phyloP scores from a whole-genome alignment of 225 moss, liverwort and hornwort species.

The Marchantia paleacea region DNA sequence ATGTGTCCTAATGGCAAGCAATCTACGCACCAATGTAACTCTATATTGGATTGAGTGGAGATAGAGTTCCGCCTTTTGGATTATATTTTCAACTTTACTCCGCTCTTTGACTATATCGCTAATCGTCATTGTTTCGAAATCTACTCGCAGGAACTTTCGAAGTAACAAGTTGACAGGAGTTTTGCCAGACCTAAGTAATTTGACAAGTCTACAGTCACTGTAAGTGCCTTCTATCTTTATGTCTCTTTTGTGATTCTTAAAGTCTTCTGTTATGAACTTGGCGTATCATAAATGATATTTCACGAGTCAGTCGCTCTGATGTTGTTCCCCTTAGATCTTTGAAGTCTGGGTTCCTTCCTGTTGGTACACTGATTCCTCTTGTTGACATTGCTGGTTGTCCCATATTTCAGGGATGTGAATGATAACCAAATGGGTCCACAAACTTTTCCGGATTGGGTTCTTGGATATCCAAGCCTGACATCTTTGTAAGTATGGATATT shows the following conservation, averaged over 20 bases:
- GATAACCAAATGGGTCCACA: slow-evolving; percentile 40
- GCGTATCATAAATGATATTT: background rate
- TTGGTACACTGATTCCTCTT: background rate
- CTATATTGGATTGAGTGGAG: background rate
- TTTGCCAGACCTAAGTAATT: slow-evolving; percentile 42
- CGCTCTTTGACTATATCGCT: background rate
- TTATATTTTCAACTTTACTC: background rate
- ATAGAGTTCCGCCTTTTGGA: background rate
- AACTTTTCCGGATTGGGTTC: slow-evolving; percentile 52
- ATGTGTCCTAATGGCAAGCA: too few species aligned
- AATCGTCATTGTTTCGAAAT: background rate
- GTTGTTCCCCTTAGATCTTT: background rate
- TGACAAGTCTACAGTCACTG: slow-evolving; percentile 34
- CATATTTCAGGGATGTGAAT: slow-evolving; percentile 61
- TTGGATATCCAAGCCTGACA: background rate
- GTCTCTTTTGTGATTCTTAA: background rate
- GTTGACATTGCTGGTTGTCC: background rate
- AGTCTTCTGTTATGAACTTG: background rate
- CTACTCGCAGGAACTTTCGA: slow-evolving; percentile 42
- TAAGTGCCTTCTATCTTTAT: slow-evolving; percentile 30
- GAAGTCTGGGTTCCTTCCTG: background rate
- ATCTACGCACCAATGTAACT: background rate
- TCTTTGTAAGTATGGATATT: slow-evolving; percentile 52
- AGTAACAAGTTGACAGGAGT: slow-evolving; percentile 44
- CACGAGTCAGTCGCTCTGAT: background rate